Conservation (phyloP, 768 basidiomycete species). For the Phylloporus sp. region DNA sequence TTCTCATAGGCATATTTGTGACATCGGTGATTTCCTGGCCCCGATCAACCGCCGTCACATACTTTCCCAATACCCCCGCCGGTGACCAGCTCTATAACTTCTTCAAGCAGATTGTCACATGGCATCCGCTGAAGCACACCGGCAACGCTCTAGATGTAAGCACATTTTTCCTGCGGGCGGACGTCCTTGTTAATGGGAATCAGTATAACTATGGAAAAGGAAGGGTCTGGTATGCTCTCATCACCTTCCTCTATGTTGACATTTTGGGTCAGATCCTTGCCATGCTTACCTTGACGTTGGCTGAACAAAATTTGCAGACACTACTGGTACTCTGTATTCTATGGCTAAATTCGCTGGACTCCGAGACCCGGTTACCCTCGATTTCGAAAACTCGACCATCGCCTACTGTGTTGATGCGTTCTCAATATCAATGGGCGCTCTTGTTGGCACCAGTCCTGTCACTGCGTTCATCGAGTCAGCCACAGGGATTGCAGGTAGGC, state of each 20-base stretch:
- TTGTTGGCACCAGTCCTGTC: slow-evolving; percentile 76
- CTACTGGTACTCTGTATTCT: slow-evolving; percentile 73
- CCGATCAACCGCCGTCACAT: slow-evolving; percentile 72
- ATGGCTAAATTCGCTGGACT: slow-evolving; percentile 92
- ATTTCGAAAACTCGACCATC: slow-evolving; percentile 79
- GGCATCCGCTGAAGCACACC: slow-evolving; percentile 55
- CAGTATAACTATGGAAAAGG: slow-evolving; percentile 57
- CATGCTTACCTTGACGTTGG: background rate
- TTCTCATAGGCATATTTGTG: slow-evolving; percentile 77
- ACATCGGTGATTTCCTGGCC: slow-evolving; percentile 89
- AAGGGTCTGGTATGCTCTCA: slow-evolving; percentile 78
- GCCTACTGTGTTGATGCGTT: slow-evolving; percentile 84
- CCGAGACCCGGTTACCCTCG: slow-evolving; percentile 75
- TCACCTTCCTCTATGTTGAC: slow-evolving; percentile 89
- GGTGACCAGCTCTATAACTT: slow-evolving; percentile 76
- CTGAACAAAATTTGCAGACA: slow-evolving; percentile 23
- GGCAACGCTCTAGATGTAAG: slow-evolving; percentile 68
- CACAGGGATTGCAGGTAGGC: slow-evolving; percentile 67
- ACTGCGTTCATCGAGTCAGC: slow-evolving; percentile 82
- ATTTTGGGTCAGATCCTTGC: slow-evolving; percentile 54
- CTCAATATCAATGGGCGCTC: slow-evolving; percentile 73
- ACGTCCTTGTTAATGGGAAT: slow-evolving; percentile 5
- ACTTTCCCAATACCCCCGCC: slow-evolving; percentile 65
- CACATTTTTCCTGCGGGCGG: slow-evolving; percentile 1
- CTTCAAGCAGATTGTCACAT: slow-evolving; percentile 81